Base-by-base conservation (phyloP, 2,329 filamentous ascomycete species). In the Epichloe gansuensis region DNA sequence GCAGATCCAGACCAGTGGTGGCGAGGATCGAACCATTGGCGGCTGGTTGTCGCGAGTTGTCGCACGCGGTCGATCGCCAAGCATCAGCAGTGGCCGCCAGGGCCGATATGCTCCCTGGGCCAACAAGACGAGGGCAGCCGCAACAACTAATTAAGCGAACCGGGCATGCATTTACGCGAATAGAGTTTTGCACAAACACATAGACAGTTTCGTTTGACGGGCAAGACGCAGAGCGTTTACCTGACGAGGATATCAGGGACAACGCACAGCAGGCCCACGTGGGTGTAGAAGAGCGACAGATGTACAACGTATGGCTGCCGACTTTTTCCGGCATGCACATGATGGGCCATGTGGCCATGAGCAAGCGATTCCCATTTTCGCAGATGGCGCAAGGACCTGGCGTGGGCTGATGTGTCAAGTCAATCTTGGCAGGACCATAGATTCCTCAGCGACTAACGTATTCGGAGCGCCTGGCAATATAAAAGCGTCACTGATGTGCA, bases 31-130 rank as follows among this genome's bases (percentile, higher is more conserved):
- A 54, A 66, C 74, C 52, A 68, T 80, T 38, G 71, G 74, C 28
- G 75, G 75, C 8, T 81, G 77, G 77, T 56, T 74, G 6, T 71
- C 69, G 3, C 62, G 70, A 50, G 66, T 73, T 12, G 69, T 71
- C 6, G 62, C 67, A 17, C 65, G 69, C 35, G 69, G 68, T 52
- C 65, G 70, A 31, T 67, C 68, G 4, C 64, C 66, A 46, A 70
- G 69, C 57, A 56, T 61, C 17, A 64, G 65, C 51, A 72, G 69
- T 47, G 63, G 67, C 11, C 52, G 65, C 38, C 69, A 71, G 57
- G 69, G 69, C n/a, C 67, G 67, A 39, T 72, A 72, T 59, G 62
- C 69, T 42, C 71, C 70, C 57, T 74, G 44, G 70, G 68, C 21
- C 71, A 73, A 54, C 65, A 67, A 50, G 70, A 72, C 50, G 67